These are phyloP conservation scores for Aethionema arabicum DNA, from an alignment of 345 rosid genomes.

Conservation along the genomic window DNA sequence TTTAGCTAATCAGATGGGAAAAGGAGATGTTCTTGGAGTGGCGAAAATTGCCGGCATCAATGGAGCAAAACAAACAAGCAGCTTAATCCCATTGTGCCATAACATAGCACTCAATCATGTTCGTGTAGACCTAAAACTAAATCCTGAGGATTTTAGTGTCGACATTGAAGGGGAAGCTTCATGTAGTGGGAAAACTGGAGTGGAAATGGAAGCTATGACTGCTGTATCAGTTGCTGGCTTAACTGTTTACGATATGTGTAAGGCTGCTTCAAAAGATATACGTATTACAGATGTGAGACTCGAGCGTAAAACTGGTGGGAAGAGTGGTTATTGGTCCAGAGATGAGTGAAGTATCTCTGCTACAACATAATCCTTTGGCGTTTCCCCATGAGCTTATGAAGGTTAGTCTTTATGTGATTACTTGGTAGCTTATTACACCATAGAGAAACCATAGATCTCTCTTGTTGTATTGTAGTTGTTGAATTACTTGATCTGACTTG, in stretches of 20 bases:
- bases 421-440: no score
- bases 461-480: no score
- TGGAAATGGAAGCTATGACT: conserved; percentile 94
- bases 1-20: conserved; percentile 71
- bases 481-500: no score
- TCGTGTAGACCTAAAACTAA: conserved; percentile 62
- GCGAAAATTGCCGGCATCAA: conserved; percentile 88
- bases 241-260: conserved; percentile 97
- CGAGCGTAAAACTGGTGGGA: conserved; percentile 78
- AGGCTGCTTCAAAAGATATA: conserved; percentile 90
- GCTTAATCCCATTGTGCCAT: conserved; percentile 84
- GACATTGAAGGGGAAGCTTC: conserved; percentile 82
- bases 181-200: conserved; percentile 80
- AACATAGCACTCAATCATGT: conserved; percentile 68
- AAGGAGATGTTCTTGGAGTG: conserved; percentile 94
- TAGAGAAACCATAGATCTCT: no score
- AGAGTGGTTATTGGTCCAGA: conserved; percentile 77
- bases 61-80: conserved; percentile 88
- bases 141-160: conserved; percentile 60
- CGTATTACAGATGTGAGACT: conserved; percentile 58
- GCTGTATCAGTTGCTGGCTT: conserved; percentile 79
- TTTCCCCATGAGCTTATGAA: no score
- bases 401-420: no score
- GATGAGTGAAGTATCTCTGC: conserved; percentile 30
- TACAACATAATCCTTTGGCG: no score